phyloP scores from a whole-genome alignment of 2,329 filamentous ascomycete genomes.

The Beauveria sp. region DNA sequence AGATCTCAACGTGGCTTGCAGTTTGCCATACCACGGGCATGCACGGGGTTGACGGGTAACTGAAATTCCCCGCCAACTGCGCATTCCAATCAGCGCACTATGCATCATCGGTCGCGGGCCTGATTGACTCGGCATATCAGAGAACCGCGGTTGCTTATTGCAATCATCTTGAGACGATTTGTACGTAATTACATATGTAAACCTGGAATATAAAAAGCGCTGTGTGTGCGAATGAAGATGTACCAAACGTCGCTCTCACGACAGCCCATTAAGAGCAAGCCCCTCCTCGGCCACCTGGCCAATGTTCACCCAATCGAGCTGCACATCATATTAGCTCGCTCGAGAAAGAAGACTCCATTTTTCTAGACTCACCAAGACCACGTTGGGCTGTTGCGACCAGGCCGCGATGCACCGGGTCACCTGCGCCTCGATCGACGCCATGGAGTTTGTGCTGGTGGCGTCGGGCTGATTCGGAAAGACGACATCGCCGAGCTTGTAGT shows the following conservation, averaged over 20 bases:
- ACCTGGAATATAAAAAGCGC: not conserved
- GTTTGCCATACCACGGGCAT: not conserved
- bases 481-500: conserved; percentile 20
- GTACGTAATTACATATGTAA: not conserved
- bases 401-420: conserved; percentile 21
- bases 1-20: not conserved
- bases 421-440: conserved; percentile 21
- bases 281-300: conserved; percentile 33
- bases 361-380: conserved; percentile 27
- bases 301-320: conserved; percentile 37
- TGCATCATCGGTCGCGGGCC: not conserved
- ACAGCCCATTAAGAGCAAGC: conserved; percentile 30
- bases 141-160: no score
- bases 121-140: not conserved
- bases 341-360: not conserved
- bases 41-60: not conserved
- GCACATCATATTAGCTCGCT: not conserved
- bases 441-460: conserved; percentile 28
- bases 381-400: conserved; percentile 21
- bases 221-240: no score
- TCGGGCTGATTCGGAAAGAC: conserved; percentile 26
- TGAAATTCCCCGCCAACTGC: not conserved
- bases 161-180: not conserved
- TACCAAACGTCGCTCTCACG: not conserved
- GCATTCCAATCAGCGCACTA: not conserved